These are phyloP conservation scores for Daedaleopsis sinensis DNA, from an alignment of 768 basidiomycete genomes.

Conservation along the genomic window DNA sequence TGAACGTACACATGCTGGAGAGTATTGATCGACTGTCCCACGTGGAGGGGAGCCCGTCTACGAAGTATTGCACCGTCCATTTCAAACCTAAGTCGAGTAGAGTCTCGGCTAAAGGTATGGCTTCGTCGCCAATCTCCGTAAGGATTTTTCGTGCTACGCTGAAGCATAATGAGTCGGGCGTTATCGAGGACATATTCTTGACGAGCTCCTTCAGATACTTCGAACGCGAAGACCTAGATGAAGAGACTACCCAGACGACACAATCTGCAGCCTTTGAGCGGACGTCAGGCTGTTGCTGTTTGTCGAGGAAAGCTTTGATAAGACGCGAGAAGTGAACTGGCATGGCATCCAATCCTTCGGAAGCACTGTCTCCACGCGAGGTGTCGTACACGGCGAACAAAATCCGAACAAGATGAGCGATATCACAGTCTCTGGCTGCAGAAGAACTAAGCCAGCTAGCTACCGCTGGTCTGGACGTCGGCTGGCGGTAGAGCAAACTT, in stretches of 20 bases:
- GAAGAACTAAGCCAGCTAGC: conserved; percentile 26
- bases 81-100: conserved; percentile 22
- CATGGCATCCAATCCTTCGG: not conserved
- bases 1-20: conserved; percentile 8
- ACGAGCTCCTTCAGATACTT: conserved; percentile 5
- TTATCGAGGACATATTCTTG: conserved; percentile 1
- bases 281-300: conserved; percentile 1
- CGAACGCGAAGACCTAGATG: conserved; percentile 1
- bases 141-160: not conserved
- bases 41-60: not conserved
- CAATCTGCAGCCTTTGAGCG: conserved; percentile 3
- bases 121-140: conserved; percentile 3
- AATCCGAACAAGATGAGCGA: conserved; percentile 22
- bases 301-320: conserved; percentile 11
- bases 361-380: not conserved
- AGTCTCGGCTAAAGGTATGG: not conserved
- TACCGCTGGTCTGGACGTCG: not conserved
- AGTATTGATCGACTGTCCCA: conserved; percentile 4
- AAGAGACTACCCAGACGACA: not conserved
- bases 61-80: conserved; percentile 23
- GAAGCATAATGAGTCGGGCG: conserved; percentile 4
- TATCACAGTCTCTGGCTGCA: conserved; percentile 7
- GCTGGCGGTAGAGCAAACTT: conserved; percentile 22
- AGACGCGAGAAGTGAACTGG: conserved; percentile 24
- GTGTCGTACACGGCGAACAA: conserved; percentile 20